Base-by-base conservation (phyloP, 2,329 filamentous ascomycete species). In the Aureobasidium sp. region DNA sequence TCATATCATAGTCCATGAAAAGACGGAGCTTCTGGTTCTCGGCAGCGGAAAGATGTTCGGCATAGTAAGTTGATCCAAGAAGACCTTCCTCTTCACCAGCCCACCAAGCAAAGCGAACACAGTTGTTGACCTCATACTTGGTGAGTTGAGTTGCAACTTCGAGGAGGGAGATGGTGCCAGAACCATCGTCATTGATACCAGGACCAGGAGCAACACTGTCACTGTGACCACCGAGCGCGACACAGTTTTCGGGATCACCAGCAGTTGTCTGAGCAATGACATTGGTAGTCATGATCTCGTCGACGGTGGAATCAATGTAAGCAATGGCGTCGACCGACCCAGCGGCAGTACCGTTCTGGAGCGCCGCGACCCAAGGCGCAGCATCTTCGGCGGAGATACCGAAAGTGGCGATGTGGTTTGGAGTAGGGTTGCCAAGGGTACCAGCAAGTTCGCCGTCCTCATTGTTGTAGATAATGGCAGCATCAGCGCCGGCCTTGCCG, bases 151-250 rank as follows among this genome's bases (percentile, higher is more conserved):
- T 83, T 13, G 89, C 89, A 36, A 89, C 81, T 61, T 88, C 87
- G 11, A 91, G 81, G 59, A 90, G 81, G 29, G 84, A 84, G 68
- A 89, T 84, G 40, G 85, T 88, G 64, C 92, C 92, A 4, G 89
- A 90, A 54, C 92, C 92, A 72, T 94, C 91, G 71, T 94, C 92
- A 76, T 94, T 94, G 83, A 94, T 93, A 25, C 92, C 92, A 2
- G 89, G 88, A 0, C 89, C 89, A 4, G 82, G 84, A 33, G 82
- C 80, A 25, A 91, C 88, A 9, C 85, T 88, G 77, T 91, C 89
- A 23, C 84, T 85, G 76, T 91, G 89, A 3, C 84, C 88, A 48
- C 88, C 88, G 18, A 90, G 76, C 58, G 87, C 83, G 54, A 91
- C 80, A 40, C 87, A 80, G 72, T 90, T 88, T 68, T 87, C 77